These are phyloP conservation scores for Quercus lobata DNA, from an alignment of 331 rosid species.

Conservation along the genomic window DNA sequence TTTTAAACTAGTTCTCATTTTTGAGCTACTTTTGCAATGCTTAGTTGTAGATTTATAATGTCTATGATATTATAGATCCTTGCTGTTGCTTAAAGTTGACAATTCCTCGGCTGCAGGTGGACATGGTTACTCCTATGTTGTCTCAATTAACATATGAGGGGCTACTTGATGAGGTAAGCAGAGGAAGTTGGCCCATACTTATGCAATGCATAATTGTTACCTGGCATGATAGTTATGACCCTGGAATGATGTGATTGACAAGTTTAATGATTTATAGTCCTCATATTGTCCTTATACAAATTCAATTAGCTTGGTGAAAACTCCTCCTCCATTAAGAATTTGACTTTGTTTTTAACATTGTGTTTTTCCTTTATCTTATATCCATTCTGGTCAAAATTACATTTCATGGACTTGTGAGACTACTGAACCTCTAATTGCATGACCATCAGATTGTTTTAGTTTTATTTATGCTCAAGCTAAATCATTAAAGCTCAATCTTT, in stretches of 20 bases:
- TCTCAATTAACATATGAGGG: conserved; percentile 95
- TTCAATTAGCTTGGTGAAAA: conserved; percentile 13
- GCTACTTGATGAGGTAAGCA: conserved; percentile 90
- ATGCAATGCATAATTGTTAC: conserved; percentile 24
- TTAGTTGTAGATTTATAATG: conserved; percentile 4
- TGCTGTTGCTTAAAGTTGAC: conserved; percentile 19
- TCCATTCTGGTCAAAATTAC: no score
- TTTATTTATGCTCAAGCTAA: no score
- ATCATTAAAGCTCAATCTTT: no score
- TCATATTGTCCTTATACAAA: conserved; percentile 12
- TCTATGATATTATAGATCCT: not conserved
- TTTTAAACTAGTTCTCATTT: not conserved
- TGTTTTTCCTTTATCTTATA: not conserved
- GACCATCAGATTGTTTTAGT: not conserved
- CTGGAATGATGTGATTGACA: not conserved
- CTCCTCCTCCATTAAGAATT: not conserved
- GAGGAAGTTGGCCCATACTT: conserved; percentile 22
- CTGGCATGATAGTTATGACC: not conserved
- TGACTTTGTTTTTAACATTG: not conserved
- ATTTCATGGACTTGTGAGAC: not conserved
- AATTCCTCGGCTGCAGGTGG: conserved; percentile 67
- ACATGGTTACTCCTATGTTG: conserved; percentile 96
- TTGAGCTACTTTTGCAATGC: conserved; percentile 4
- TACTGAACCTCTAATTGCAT: not conserved
- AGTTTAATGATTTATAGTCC: not conserved